Base-by-base conservation (phyloP, 768 basidiomycete species). In the Russula lepida region DNA sequence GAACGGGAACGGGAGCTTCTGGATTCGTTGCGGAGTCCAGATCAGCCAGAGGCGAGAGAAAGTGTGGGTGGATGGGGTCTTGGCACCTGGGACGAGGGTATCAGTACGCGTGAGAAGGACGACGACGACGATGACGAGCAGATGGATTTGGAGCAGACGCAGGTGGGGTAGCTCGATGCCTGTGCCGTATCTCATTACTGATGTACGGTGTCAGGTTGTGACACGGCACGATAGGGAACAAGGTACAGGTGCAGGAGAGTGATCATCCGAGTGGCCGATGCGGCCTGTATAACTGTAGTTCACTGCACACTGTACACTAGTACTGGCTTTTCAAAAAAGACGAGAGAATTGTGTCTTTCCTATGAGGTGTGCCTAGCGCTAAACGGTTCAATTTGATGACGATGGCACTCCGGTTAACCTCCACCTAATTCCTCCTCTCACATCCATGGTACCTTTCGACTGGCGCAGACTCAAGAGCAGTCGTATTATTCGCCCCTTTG, bases 31-130 rank as follows among this genome's bases (percentile, higher is more conserved):
- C 69, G 76, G 80, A 82, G 60, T 50, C 71, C 67, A 13, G 64
- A 54, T 9, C 59, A 27, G 13, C 15, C 58, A 9, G 58, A 50
- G 33, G 28, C 33, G 69, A 74, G 79, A 41, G 79, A 77, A 17
- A 84, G 81, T 63, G 75, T 79, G n/a, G 85, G 86, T 13, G 88
- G 88, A 15, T 90, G 88, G 88, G 88, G 86, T 3, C 74, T 89
- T 2, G 88, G 85, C 7, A 79, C 56, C 15, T 60, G 64, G 56
- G 69, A 81, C 61, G 81, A 81, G 56, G 83, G 81, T 53, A 69
- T 66, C 23, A 71, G 66, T 27, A 46, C 30, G 17, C 81, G 75
- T 67, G 72, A 74, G 23, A 74, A 72, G 23, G 82, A 81, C 21
- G 84, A 80, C 3, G 85, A 85, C 6, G 85, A 86, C 37, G 84